Percentiles rank a stretch among this genome's conserved stretches.
Evolutionary conservation across 345 rosid species (phyloP).

Genomic region (Rhodamnia rubescens): DNA sequence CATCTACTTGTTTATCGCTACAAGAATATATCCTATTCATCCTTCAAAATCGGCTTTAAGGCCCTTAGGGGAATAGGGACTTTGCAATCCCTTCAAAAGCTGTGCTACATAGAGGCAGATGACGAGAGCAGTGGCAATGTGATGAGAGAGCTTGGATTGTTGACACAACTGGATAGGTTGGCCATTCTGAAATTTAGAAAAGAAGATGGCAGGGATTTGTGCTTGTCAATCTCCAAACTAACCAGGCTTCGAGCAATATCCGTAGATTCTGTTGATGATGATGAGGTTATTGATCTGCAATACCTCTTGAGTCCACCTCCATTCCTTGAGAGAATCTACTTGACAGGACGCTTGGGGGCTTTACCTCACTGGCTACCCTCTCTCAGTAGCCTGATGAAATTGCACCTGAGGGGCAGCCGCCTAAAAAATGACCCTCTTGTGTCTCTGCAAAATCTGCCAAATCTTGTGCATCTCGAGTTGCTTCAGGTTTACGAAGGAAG

Average conservation of each 20-base stretch:
- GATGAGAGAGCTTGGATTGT: slow-evolving; percentile 22
- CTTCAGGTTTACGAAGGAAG: slow-evolving; percentile 15
- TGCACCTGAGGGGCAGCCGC: slow-evolving; percentile 14
- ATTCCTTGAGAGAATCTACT: slow-evolving; percentile 16
- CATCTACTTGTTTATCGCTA: slow-evolving; percentile 26
- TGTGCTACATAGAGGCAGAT: slow-evolving; percentile 20
- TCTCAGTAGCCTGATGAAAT: slow-evolving; percentile 13
- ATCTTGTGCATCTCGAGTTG: slow-evolving; percentile 24
- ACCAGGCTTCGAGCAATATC: slow-evolving; percentile 20
- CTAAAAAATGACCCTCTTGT: slow-evolving; percentile 17
- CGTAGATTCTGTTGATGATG: slow-evolving; percentile 6
- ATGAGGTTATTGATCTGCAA: slow-evolving; percentile 20
- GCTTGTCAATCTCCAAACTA: slow-evolving; percentile 14
- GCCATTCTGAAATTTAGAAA: slow-evolving; percentile 22
- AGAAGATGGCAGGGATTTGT: slow-evolving; percentile 23
- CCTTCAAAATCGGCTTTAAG: slow-evolving; percentile 18
- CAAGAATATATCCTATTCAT: slow-evolving; percentile 8
- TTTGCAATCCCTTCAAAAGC: slow-evolving; percentile 26
- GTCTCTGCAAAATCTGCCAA: slow-evolving; percentile 13
- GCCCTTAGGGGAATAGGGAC: slow-evolving; percentile 11
- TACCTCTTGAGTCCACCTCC: slow-evolving; percentile 18
- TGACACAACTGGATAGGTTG: slow-evolving; percentile 22
- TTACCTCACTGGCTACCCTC: slow-evolving; percentile 21
- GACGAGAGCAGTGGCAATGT: neutral
- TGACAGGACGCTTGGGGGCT: slow-evolving; percentile 10